phyloP scores from a whole-genome alignment of 1,284 basidiomycete genomes.

The Takashimella koratensis region DNA sequence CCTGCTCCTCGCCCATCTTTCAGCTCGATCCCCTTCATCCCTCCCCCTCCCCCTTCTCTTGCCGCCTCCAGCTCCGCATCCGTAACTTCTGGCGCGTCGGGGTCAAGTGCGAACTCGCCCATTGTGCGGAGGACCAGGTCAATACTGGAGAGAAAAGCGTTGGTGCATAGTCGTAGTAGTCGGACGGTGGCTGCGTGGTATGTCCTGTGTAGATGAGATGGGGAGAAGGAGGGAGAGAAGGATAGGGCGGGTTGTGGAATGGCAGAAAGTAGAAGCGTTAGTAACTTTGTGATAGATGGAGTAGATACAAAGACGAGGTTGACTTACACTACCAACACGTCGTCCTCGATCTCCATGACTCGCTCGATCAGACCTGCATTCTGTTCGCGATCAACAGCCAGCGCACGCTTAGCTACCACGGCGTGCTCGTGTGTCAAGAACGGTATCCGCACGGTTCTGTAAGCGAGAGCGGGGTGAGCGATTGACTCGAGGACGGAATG shows the following conservation, averaged over 20 bases:
- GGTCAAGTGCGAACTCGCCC: constrained; percentile 58
- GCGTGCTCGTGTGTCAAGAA: constrained; percentile 71
- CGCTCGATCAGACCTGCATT: constrained; percentile 73
- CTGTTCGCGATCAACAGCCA: constrained; percentile 79
- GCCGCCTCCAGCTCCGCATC: constrained; percentile 38
- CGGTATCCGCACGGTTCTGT: constrained; percentile 69
- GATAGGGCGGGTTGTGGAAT: too few species aligned
- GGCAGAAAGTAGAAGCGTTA: too few species aligned
- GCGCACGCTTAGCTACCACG: constrained; percentile 67
- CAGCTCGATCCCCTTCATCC: constrained; percentile 41
- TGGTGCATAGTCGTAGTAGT: constrained; percentile 73
- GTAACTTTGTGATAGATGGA: too few species aligned
- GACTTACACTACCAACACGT: constrained; percentile 64
- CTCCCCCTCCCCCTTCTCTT: constrained; percentile 19
- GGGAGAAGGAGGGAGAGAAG: not conserved
- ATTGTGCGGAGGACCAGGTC: constrained; percentile 80
- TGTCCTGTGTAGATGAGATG: constrained; percentile 13
- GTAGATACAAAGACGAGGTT: not conserved
- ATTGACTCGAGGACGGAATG: not conserved
- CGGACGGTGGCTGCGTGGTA: constrained; percentile 67
- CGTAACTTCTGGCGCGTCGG: constrained; percentile 18
- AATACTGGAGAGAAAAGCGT: constrained; percentile 79
- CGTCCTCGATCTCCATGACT: constrained; percentile 61
- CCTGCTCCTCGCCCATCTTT: constrained; percentile 39
- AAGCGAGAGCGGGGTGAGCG: constrained; percentile 2